Evolutionary conservation across 441 rosid genomes (phyloP), one percentile per base, ranked within the genome.

Genomic region (Adansonia grandidieri): DNA sequence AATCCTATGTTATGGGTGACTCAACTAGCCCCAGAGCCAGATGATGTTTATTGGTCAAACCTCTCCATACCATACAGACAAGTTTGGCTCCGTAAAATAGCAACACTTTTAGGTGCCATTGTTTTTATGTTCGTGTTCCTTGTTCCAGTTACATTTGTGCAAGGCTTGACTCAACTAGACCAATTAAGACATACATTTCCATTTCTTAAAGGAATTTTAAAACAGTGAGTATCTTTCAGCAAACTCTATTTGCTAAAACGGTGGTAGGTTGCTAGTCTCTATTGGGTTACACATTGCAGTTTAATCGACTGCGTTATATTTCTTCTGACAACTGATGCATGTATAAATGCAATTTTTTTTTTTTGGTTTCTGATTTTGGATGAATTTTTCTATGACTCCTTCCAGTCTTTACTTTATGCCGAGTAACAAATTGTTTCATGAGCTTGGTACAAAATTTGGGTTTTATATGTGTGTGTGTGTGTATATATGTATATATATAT

Each of bases 1-100:
- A 92, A 94, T 87, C 97, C 99, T 63, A 92, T 96, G 99, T 82
- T 84, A 75, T 96, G 99, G 99, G 98, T 90, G 79, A 91, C 94
- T 42, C 88, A 94, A 77, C 81, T 86, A 75, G 99, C 99, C 73
- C 99, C 99, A 65, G 98, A 94, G 73, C 99, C 98, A 77, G 89
- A 81, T 84, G 99, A 94, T 86, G 91, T 96, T 77, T 86, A 91
- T 75, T 96, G 99, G 99, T 84, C 91, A 86, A 96, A 93, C 84
- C 92, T 96, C 77, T 89, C 87, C 71, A 84, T 96, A 82, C 97
- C 98, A 19, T 94, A 86, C 79, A 87, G 79, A 79, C 98, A 91
- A 82, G 90, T 96, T 75, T 96, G 99, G 99, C 79, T 96, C 78
- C 93, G 99, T 19, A 93, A 80, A 79, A 86, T 96, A 75, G 89